Base-by-base conservation (phyloP, 2,329 filamentous ascomycete genomes). In the Graphiopsis chlorocephala region DNA sequence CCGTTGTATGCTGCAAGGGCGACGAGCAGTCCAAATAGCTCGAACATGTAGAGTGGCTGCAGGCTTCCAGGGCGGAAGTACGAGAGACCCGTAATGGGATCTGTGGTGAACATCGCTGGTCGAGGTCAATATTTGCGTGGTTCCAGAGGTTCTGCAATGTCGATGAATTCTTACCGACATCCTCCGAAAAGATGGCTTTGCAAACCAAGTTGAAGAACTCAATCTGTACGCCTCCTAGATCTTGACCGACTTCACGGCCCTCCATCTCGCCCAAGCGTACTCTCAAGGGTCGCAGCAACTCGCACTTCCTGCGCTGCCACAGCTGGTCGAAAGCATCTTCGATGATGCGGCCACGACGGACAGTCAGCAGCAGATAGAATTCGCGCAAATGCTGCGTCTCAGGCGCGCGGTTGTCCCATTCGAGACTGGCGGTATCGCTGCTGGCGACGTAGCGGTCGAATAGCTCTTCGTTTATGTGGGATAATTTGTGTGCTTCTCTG, bases 221-320 rank as follows among this genome's bases (percentile, higher is more conserved):
- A 75, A 97, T 93, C 71, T 97, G 94, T 1, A 99, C 93, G 68
- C 95, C 95, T 50, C 95, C 95, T 57, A 94, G 92, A 76, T 99
- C 95, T 35, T 96, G 87, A 0, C 95, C 95, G 75, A 96, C 89
- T 76, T 98, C 95, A 31, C 92, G 92, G 61, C 84, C 83, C 35
- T 92, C 88, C 73, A 92, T 66, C 15, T 76, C 90, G 3, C 93
- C 93, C 64, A 98, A 86, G 59, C 92, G 89, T 10, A 99, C 89
- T 72, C 97, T 97, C 35, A 99, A 79, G 0, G 95, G 95, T 28
- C 92, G 87, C 72, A 94, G 81, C 3, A 98, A 81, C 78, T 97
- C 92, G 38, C 90, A 85, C 72, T 88, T 87, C 76, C 97, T 89
- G 38, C 93, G 86, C 62, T 91, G 87, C 92, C 94, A 97, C 2